Evolutionary conservation across 2,329 filamentous ascomycete genomes (phyloP).

Genomic region (Talaromyces islandicus): DNA sequence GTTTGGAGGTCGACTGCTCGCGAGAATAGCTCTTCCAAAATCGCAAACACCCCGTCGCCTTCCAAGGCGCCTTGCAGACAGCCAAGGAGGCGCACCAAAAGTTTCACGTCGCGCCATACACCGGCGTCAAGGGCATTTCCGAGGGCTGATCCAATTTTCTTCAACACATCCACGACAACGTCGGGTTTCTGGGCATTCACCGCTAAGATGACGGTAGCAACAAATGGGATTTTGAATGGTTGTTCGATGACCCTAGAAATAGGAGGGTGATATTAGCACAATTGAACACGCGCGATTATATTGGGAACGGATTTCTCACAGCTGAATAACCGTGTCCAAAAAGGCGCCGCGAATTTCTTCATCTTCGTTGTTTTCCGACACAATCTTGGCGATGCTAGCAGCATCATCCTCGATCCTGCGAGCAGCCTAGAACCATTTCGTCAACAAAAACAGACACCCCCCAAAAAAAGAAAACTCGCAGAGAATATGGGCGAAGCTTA

Average conservation of each 20-base stretch:
- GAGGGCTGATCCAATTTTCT: conserved; percentile 53
- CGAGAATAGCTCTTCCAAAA: conserved; percentile 84
- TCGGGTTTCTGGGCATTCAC: conserved; percentile 73
- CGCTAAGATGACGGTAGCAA: conserved; percentile 75
- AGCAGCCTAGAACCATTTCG: conserved; percentile 46
- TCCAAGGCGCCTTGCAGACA: conserved; percentile 75
- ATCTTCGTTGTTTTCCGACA: conserved; percentile 81
- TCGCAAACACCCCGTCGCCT: conserved; percentile 75
- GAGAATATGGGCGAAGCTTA: conserved; percentile 19
- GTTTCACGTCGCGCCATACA: conserved; percentile 86
- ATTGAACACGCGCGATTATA: neutral
- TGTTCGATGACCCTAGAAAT: conserved; percentile 67
- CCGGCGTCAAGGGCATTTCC: conserved; percentile 66
- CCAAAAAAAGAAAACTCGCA: neutral
- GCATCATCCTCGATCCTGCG: conserved; percentile 75
- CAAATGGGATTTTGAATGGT: conserved; percentile 94
- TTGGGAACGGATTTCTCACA: conserved; percentile 44
- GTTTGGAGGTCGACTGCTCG: conserved; percentile 91
- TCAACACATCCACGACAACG: conserved; percentile 65
- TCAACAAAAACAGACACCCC: neutral
- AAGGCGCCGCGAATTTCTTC: conserved; percentile 69
- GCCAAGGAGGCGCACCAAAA: conserved; percentile 81
- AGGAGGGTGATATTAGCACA: neutral
- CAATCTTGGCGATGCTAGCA: conserved; percentile 64
- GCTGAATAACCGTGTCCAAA: conserved; percentile 65